These are phyloP conservation scores for Guadua angustifolia DNA, from an alignment of 176 grass and related monocot species.

Conservation along the genomic window DNA sequence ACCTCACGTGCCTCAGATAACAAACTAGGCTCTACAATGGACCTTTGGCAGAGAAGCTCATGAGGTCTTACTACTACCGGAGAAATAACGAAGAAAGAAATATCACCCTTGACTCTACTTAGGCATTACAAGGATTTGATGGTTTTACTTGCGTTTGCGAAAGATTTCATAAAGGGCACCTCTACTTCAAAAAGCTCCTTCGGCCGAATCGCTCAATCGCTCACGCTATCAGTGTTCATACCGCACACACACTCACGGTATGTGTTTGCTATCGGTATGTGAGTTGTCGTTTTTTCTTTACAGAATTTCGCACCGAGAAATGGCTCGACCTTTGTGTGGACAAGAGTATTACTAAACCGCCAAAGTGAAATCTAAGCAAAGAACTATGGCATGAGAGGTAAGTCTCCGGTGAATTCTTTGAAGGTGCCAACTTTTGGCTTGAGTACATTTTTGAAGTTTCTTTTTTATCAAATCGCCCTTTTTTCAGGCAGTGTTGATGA, in stretches of 20 bases:
- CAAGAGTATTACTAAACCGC: background rate
- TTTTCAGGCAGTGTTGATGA: background rate
- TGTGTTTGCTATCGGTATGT: conserved; percentile 1
- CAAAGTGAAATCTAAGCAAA: conserved; percentile 25
- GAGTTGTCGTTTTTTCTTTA: background rate
- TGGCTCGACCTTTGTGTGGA: background rate
- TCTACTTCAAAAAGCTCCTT: conserved; percentile 33
- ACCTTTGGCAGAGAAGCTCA: conserved; percentile 75
- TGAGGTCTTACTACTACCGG: conserved; percentile 79
- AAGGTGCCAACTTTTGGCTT: background rate
- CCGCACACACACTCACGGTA: background rate
- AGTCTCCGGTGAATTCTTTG: background rate
- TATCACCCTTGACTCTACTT: background rate
- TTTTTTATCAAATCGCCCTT: background rate
- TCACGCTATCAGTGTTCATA: background rate
- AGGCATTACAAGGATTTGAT: background rate
- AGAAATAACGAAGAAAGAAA: conserved; percentile 60
- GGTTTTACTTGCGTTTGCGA: conserved; percentile 3
- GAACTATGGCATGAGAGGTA: conserved; percentile 20
- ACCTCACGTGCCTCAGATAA: conserved; percentile 83
- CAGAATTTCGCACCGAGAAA: conserved; percentile 1
- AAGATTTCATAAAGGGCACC: conserved; percentile 25
- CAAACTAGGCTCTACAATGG: conserved; percentile 77
- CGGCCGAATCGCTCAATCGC: conserved; percentile 7
- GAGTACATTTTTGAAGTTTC: background rate